phyloP scores from a whole-genome alignment of 495 filamentous ascomycete genomes.

The Lineolata rhizophorae region DNA sequence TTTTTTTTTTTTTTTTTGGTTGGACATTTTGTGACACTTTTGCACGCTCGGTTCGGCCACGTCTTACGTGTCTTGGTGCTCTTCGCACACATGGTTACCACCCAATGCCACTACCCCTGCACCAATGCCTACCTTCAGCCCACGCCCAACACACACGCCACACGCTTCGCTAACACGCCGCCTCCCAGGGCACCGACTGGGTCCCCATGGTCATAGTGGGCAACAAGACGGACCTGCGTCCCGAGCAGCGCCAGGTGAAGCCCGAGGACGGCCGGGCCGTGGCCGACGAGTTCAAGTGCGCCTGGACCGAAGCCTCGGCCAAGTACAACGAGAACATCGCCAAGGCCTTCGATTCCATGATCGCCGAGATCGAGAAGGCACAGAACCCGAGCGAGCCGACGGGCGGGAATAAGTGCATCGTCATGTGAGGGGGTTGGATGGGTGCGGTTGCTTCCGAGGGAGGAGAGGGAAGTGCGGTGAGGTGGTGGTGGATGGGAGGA shows the following conservation, averaged over 20 bases:
- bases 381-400: slow-evolving; percentile 75
- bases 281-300: slow-evolving; percentile 71
- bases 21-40: neutral
- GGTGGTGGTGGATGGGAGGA: neutral
- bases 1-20: too few species aligned
- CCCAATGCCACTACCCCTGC: too few species aligned
- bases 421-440: slow-evolving; percentile 41
- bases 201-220: slow-evolving; percentile 88
- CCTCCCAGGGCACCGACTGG: slow-evolving; percentile 70
- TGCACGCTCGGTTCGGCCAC: too few species aligned
- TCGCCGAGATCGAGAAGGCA: slow-evolving; percentile 82
- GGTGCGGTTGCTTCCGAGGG: neutral
- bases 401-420: slow-evolving; percentile 50
- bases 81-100: too few species aligned
- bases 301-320: slow-evolving; percentile 85
- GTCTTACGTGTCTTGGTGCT: too few species aligned
- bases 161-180: too few species aligned
- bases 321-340: slow-evolving; percentile 82
- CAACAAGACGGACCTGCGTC: slow-evolving; percentile 88
- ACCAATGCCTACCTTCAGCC: slow-evolving; percentile 3
- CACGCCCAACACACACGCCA: too few species aligned
- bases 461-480: neutral
- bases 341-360: slow-evolving; percentile 86
- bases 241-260: slow-evolving; percentile 81
- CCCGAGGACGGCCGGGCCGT: slow-evolving; percentile 62